Conservation (phyloP, 2,329 filamentous ascomycete species). For the Emergomyces orientalis region DNA sequence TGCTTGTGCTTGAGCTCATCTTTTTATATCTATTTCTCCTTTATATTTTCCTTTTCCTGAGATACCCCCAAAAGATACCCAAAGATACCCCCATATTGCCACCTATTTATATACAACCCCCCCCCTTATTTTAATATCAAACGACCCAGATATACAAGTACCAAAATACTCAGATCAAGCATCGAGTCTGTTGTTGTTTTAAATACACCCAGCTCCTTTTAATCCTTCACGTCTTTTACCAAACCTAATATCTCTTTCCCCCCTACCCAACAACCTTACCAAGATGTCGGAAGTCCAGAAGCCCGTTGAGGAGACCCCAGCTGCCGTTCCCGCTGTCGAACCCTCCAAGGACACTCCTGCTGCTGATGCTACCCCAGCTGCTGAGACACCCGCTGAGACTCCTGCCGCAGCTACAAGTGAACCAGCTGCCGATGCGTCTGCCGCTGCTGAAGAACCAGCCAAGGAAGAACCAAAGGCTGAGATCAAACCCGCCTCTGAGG, state of each 20-base stretch:
- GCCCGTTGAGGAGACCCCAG: conserved; percentile 52
- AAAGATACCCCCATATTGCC: conserved; percentile 6
- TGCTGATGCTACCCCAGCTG: conserved; percentile 32
- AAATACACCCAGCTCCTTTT: conserved; percentile 8
- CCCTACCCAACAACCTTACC: conserved; percentile 17
- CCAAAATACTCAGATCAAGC: conserved; percentile 1
- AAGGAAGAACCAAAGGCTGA: conserved; percentile 27
- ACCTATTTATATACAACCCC: conserved; percentile 11
- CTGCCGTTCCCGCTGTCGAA: conserved; percentile 30
- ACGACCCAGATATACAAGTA: neutral
- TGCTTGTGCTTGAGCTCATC: conserved; percentile 23
- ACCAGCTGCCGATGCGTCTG: conserved; percentile 27
- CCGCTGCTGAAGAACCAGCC: conserved; percentile 26
- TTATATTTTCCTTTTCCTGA: conserved; percentile 26
- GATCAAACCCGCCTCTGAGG: conserved; percentile 66
- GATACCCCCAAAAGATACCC: conserved; percentile 22
- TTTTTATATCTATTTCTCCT: conserved; percentile 12
- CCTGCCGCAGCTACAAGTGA: conserved; percentile 16
- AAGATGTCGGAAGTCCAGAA: conserved; percentile 65
- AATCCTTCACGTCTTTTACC: conserved; percentile 10
- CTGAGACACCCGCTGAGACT: conserved; percentile 16
- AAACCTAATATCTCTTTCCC: conserved; percentile 24
- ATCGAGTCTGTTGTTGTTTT: neutral
- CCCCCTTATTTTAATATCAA: conserved; percentile 19
- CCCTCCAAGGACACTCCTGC: conserved; percentile 27